Conservation (phyloP, 2,329 filamentous ascomycete genomes). For the Monosporascus sp. region DNA sequence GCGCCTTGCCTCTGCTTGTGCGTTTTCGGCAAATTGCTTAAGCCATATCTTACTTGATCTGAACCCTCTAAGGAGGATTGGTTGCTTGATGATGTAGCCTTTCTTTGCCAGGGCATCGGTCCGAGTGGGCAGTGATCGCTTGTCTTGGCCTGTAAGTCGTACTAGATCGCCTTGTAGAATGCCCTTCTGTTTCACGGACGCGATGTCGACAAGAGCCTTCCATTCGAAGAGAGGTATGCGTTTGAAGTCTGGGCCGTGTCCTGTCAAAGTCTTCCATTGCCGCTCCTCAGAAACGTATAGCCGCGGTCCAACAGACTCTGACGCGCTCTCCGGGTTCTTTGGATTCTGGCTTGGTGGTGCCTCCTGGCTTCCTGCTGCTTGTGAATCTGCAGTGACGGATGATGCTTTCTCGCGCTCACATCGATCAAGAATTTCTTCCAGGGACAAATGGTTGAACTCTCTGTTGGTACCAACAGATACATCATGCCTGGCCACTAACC, state of each 20-base stretch:
- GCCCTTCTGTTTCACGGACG: slow-evolving; percentile 46
- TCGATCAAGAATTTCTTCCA: slow-evolving; percentile 35
- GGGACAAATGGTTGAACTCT: slow-evolving; percentile 31
- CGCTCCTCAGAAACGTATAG: slow-evolving; percentile 49
- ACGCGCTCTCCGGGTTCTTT: background rate
- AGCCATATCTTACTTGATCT: slow-evolving; percentile 62
- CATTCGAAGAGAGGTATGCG: slow-evolving; percentile 55
- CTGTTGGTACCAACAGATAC: slow-evolving; percentile 33
- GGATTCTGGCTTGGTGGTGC: slow-evolving; percentile 1
- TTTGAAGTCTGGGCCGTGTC: slow-evolving; percentile 55
- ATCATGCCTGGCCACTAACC: slow-evolving; percentile 34
- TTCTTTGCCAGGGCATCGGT: slow-evolving; percentile 55
- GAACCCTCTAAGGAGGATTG: slow-evolving; percentile 51
- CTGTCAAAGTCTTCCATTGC: slow-evolving; percentile 55
- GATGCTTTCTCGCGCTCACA: slow-evolving; percentile 25
- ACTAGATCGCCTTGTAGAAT: slow-evolving; percentile 58
- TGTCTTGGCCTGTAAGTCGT: slow-evolving; percentile 55
- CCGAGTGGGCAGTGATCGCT: slow-evolving; percentile 56
- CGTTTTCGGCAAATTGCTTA: slow-evolving; percentile 41
- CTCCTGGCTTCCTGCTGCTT: slow-evolving; percentile 1
- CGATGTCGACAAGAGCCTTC: slow-evolving; percentile 53
- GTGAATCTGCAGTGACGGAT: background rate
- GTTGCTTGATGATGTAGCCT: slow-evolving; percentile 58
- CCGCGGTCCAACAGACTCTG: slow-evolving; percentile 14
- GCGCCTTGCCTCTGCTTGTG: slow-evolving; percentile 37